Evolutionary conservation across 345 rosid genomes (phyloP).

Genomic region (Euphorbia lathyris): DNA sequence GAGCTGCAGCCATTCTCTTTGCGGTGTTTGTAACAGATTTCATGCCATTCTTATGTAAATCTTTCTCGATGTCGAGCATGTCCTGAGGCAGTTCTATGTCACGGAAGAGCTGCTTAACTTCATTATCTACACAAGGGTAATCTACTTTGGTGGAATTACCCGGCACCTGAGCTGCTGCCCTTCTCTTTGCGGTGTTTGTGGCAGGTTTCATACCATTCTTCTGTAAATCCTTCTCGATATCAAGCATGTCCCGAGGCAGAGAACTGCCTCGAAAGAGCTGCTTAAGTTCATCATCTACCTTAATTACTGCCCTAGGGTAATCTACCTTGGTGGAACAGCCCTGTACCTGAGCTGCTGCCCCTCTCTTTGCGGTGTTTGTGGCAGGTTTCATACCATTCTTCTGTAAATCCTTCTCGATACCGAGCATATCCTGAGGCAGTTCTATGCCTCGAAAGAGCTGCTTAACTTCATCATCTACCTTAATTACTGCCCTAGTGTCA

Average conservation of each 20-base stretch:
- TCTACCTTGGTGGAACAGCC: conserved; percentile 54
- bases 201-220: conserved; percentile 80
- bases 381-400: conserved; percentile 80
- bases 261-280: conserved; percentile 47
- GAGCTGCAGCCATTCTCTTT: conserved; percentile 72
- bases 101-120: conserved; percentile 56
- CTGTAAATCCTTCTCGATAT: conserved; percentile 70
- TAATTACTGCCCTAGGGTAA: conserved; percentile 3
- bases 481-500: conserved; percentile 1
- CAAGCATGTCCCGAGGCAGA: conserved; percentile 70
- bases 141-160: conserved; percentile 55
- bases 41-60: conserved; percentile 68
- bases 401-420: conserved; percentile 70
- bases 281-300: conserved; percentile 69
- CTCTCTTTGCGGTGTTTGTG: conserved; percentile 66
- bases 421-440: conserved; percentile 67
- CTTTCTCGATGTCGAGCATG: conserved; percentile 77
- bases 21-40: conserved; percentile 76
- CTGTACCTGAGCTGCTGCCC: conserved; percentile 65
- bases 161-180: conserved; percentile 65
- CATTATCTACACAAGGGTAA: too few relatives aligned
- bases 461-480: conserved; percentile 69
- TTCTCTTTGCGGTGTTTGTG: conserved; percentile 67
- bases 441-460: conserved; percentile 53
- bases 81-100: conserved; percentile 61